phyloP scores from a whole-genome alignment of 176 grass and related monocot species.

The Oryza officinalis region DNA sequence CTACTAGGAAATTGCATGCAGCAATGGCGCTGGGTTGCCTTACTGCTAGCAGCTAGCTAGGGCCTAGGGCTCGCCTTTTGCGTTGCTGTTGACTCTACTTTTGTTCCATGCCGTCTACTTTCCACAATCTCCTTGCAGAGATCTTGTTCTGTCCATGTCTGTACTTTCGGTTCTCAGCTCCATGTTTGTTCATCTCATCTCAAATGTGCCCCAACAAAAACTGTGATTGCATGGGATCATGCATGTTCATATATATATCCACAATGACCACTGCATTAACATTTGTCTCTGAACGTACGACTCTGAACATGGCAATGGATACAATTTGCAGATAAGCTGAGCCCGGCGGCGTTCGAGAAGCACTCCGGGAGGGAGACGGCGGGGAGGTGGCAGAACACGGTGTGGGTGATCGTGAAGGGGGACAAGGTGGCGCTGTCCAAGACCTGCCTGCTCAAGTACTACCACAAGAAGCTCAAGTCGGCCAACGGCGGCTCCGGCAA shows the following conservation, averaged over 20 bases:
- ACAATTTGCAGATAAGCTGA: conserved; percentile 53
- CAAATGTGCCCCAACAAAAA: not conserved
- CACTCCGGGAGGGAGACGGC: conserved; percentile 63
- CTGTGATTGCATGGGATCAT: not conserved
- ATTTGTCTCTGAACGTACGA: not conserved
- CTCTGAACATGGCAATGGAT: not conserved
- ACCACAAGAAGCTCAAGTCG: conserved; percentile 53
- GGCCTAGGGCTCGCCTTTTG: not conserved
- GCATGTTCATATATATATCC: too few species aligned
- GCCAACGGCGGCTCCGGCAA: conserved; percentile 46
- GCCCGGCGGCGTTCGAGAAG: conserved; percentile 69
- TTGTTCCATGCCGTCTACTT: not conserved
- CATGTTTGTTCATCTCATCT: not conserved
- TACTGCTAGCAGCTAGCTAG: not conserved
- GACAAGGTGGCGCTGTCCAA: conserved; percentile 61
- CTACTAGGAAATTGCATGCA: not conserved
- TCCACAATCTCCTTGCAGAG: not conserved
- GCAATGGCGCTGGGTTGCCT: not conserved
- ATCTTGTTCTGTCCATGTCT: not conserved
- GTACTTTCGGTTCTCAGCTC: not conserved
- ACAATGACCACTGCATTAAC: not conserved
- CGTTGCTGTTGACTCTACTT: not conserved
- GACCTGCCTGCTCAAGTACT: conserved; percentile 58
- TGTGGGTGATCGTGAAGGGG: conserved; percentile 62
- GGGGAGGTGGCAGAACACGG: conserved; percentile 66